Conservation (phyloP, 2,329 filamentous ascomycete species). For the Shiraia bambusicola region DNA sequence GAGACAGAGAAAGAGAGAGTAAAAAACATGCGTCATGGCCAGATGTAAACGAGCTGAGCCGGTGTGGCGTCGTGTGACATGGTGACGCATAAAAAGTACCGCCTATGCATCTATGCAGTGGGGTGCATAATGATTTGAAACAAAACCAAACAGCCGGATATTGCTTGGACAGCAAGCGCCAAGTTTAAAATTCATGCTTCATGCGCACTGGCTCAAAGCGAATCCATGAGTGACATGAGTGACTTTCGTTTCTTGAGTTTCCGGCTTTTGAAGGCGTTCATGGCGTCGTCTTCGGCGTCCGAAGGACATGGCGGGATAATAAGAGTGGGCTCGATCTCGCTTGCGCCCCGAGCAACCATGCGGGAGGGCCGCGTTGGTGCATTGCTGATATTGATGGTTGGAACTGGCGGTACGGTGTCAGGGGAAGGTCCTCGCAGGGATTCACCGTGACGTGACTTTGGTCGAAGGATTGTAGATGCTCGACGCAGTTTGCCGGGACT, state of each 20-base stretch:
- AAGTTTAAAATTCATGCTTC: background rate
- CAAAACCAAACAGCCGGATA: conserved; percentile 6
- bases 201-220: conserved; percentile 13
- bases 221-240: conserved; percentile 38
- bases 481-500: conserved; percentile 32
- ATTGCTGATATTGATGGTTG: conserved; percentile 16
- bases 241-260: conserved; percentile 41
- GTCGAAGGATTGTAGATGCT: conserved; percentile 34
- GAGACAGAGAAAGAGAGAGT: background rate
- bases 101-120: conserved; percentile 11
- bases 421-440: conserved; percentile 21
- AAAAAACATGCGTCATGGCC: conserved; percentile 6
- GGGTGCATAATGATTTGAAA: conserved; percentile 17
- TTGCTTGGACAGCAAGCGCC: background rate
- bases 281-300: conserved; percentile 15
- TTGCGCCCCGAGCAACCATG: conserved; percentile 39
- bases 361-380: conserved; percentile 20
- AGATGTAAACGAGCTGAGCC: background rate
- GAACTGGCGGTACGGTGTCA: conserved; percentile 26
- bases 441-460: conserved; percentile 23
- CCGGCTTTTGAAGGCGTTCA: conserved; percentile 27
- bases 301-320: conserved; percentile 36
- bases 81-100: conserved; percentile 15
- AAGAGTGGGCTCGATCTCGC: conserved; percentile 39
- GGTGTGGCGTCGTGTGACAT: conserved; percentile 7